phyloP scores from a whole-genome alignment of 805 yeast genomes.

The Jamesozyma piceae region DNA sequence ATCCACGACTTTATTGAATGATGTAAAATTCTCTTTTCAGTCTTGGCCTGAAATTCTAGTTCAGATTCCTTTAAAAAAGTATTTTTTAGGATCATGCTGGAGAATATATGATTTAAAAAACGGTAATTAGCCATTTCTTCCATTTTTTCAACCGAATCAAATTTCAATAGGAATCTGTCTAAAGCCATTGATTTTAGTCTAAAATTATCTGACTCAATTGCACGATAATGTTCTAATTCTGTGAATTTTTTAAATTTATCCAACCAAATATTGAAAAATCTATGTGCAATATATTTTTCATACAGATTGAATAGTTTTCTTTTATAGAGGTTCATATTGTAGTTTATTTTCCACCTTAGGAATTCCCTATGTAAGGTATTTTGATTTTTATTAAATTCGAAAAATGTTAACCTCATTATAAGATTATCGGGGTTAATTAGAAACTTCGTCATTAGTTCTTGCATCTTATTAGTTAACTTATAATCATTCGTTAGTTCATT shows the following conservation, averaged over 20 bases:
- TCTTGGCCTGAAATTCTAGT: not conserved
- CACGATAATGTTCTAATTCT: slow-evolving; percentile 1
- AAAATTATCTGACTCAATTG: slow-evolving; percentile 10
- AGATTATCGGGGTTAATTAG: slow-evolving; percentile 20
- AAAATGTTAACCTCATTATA: slow-evolving; percentile 17
- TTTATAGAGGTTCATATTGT: not conserved
- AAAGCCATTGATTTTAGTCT: slow-evolving; percentile 12
- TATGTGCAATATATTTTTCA: slow-evolving; percentile 7
- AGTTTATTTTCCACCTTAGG: slow-evolving; percentile 13
- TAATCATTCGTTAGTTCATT: slow-evolving; percentile 16
- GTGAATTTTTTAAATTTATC: not conserved
- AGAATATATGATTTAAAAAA: slow-evolving; percentile 14
- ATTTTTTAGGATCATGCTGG: slow-evolving; percentile 6
- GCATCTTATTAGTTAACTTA: slow-evolving; percentile 11
- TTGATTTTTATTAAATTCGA: slow-evolving; percentile 10
- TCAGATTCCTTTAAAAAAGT: not conserved
- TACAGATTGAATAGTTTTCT: slow-evolving; percentile 1
- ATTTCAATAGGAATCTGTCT: slow-evolving; percentile 13
- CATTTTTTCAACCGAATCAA: slow-evolving; percentile 13
- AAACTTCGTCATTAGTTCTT: slow-evolving; percentile 13
- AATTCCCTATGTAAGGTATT: slow-evolving; percentile 7
- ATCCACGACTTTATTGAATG: not conserved
- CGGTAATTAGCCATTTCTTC: slow-evolving; percentile 19
- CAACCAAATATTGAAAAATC: slow-evolving; percentile 4
- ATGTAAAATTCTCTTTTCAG: not conserved